Evolutionary conservation across 495 filamentous ascomycete genomes (phyloP), one percentile per base, ranked within the genome.

Genomic region (Talaromyces wortmannii): DNA sequence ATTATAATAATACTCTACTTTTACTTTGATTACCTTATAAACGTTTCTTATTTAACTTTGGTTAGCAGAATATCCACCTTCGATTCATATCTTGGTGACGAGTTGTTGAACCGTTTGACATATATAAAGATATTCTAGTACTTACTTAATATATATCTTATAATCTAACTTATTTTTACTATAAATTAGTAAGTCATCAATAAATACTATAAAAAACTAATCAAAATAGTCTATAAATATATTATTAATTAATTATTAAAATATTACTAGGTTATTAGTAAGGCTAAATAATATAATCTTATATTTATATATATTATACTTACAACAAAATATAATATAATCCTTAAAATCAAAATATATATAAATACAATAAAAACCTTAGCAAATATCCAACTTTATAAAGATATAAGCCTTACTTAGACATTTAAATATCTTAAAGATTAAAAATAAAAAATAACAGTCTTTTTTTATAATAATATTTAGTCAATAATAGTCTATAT

Each of bases 241-340:
- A 50, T 61, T 57, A 55, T 63, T 63, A 55, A 61, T 60, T 55
- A 55, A 63, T n/a, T 52, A 33, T 53, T 63, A 53, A 44, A 62
- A 61, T 12, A 50, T 57, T 43, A 42, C 29, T 48, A 52, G 30
- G 18, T 36, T 45, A 55, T 60, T 60, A 47, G 31, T 40, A 31
- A 60, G 31, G 6, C 55, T 53, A 48, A 60, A 57, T n/a, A 43
- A 43, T 43, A 53, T 45, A 40, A 53, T 12, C 11, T 45, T 31
- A 45, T 46, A 46, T 32, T 44, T 53, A 45, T 30, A 53, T 17
- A 46, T 53, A 18, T 17, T 31, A 53, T 45, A 55, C 5, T 33
- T n/a, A 44, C n/a, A 55, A 4, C 17, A 46, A 15, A 47, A 47
- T 15, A 17, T 47, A 15, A 17, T 47, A 10, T 45, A n/a, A 18